Base-by-base conservation (phyloP, 2,329 filamentous ascomycete genomes). In the Thelonectria rubi region DNA sequence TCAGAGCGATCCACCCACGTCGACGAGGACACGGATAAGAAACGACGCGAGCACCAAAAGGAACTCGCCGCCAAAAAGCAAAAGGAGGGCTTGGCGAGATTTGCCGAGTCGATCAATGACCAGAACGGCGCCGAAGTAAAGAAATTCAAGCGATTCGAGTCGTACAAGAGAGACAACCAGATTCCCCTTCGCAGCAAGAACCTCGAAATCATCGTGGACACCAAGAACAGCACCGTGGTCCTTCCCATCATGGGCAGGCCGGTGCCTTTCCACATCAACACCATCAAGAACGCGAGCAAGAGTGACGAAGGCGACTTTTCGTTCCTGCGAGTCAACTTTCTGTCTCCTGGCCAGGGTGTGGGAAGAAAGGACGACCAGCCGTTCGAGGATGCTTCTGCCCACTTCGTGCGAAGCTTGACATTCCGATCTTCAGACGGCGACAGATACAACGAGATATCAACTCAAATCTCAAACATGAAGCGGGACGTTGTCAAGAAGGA, bases 121-220 rank as follows among this genome's bases (percentile, higher is more conserved):
- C 84, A 94, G 66, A 95, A 97, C 72, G 95, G 94, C 34, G 89
- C 89, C n/a, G 91, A 95, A 68, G 91, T 96, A 76, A 98, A 98
- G 84, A 97, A 94, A 80, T 98, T 99, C 84, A 98, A 98, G 82
- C 92, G 93, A 58, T 99, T 98, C 74, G 95, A 99, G 78, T 99
- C 95, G 0, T 99, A 99, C 82, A 99, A 98, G 83, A 88, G 94
- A 63, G 95, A 98, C 76, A 97, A 96, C 70, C 94, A 98, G 77
- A 88, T 99, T 55, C 95, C 95, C 2, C 75, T 85, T 14, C 90
- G 88, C 73, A 88, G 97, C 67, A 91, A 91, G 75, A 94, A 97
- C 71, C 83, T 98, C 58, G 89, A 92, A 64, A 93, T 99, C 64
- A 86, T 97, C 20, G 93, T 98, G 14, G 95, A 99, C 74, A 85